Base-by-base conservation (phyloP, 176 grass and related monocot genomes). In the Eremochloa ophiuroides region DNA sequence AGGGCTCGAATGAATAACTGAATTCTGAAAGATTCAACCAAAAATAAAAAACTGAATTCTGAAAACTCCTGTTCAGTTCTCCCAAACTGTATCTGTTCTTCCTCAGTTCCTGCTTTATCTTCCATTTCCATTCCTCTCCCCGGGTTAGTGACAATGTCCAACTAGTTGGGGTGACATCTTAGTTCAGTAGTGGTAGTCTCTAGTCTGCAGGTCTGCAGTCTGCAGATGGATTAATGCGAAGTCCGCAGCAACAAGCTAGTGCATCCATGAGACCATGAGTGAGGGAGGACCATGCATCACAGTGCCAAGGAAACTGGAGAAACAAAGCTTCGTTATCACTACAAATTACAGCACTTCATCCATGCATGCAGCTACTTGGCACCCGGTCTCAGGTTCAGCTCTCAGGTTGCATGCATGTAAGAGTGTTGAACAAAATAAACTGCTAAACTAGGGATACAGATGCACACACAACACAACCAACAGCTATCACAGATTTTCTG, bases 251-350 rank as follows among this genome's bases (percentile, higher is more conserved):
- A 25, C 65, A 13, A 7, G 23, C 8, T 7, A 38, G 35, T 1
- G 5, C 37, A 69, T 22, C 16, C 63, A 66, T 22, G 42, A n/a
- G n/a, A n/a, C n/a, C n/a, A n/a, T n/a, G n/a, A 15, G 42, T 12
- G 3, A 14, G 17, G 31, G 33, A 29, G 8, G 33, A 20, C 62
- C 61, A 33, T 65, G 42, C 62, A 46, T 3, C 37, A n/a, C 28
- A 20, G 43, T 17, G 23, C 28, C 37, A 61, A 41, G 7, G 14
- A 51, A 23, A 16, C 37, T 1, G 10, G 14, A 29, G 11, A 11
- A 68, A 46, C 33, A 51, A 79, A 41, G 18, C 9, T 75, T 76
- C 69, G 48, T 82, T 84, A 34, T 69, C 75, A 31, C 12, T 51
- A 29, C 48, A 68, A 1, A 40, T 27, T 62, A 84, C 62, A 69